Evolutionary conservation across 1,284 basidiomycete genomes (phyloP).

Genomic region (Cystobasidium slooffiae): DNA sequence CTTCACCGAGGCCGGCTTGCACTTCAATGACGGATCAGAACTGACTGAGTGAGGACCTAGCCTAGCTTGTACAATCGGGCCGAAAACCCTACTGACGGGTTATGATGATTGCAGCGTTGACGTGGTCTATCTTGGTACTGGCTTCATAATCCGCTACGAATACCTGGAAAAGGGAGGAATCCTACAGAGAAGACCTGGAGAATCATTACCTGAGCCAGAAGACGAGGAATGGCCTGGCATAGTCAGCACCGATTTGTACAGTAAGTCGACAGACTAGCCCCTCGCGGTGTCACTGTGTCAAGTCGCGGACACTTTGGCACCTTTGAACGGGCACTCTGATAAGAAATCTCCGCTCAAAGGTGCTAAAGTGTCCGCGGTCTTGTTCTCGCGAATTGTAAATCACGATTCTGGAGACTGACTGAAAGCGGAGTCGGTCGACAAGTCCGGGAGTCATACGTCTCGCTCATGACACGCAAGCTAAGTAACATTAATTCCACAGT

Average conservation of each 20-base stretch:
- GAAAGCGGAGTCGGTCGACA: no score
- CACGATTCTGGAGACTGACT: no score
- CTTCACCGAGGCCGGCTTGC: conserved; percentile 11
- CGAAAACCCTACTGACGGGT: neutral
- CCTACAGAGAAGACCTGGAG: conserved; percentile 30
- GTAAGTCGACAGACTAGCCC: neutral
- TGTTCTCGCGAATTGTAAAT: no score
- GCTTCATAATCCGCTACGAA: conserved; percentile 42
- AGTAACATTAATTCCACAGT: neutral
- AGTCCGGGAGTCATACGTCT: no score
- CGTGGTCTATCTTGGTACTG: conserved; percentile 40
- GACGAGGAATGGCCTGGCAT: conserved; percentile 19
- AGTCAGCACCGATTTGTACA: conserved; percentile 31
- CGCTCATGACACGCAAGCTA: neutral
- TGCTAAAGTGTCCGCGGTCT: neutral
- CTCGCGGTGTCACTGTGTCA: neutral
- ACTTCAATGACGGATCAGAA: conserved; percentile 26
- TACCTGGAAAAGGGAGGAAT: conserved; percentile 38
- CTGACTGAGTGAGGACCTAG: conserved; percentile 19
- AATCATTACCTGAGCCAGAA: conserved; percentile 5
- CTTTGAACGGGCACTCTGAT: no score
- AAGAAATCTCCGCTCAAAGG: no score
- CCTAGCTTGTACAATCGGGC: neutral
- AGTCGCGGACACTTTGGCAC: neutral
- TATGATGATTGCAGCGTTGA: conserved; percentile 27